phyloP scores from a whole-genome alignment of 1,284 basidiomycete genomes.

The Trametes versicolor region DNA sequence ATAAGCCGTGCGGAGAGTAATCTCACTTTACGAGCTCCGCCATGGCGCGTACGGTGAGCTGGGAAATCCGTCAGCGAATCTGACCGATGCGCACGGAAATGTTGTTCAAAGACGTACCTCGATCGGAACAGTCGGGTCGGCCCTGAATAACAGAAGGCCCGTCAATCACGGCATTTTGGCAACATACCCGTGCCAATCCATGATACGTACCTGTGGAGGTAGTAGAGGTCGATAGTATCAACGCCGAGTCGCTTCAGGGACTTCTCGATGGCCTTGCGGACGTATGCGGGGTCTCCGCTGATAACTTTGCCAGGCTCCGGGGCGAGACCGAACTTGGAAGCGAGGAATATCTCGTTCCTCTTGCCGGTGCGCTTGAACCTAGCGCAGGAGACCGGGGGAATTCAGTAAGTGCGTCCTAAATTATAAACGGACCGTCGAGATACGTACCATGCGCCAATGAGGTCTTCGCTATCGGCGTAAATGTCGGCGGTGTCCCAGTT shows the following conservation, averaged over 20 bases:
- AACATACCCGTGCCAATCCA: not conserved
- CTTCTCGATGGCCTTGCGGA: constrained; percentile 46
- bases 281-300: constrained; percentile 49
- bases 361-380: constrained; percentile 52
- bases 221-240: constrained; percentile 58
- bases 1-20: not conserved
- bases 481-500: constrained; percentile 45
- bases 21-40: constrained; percentile 61
- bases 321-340: constrained; percentile 60
- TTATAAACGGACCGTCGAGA: no score
- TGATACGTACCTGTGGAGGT: constrained; percentile 49
- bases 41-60: constrained; percentile 59
- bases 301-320: constrained; percentile 27
- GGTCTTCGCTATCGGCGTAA: constrained; percentile 41
- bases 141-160: constrained; percentile 39
- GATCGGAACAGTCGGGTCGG: constrained; percentile 56
- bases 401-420: not conserved
- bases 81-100: not conserved
- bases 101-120: constrained; percentile 44
- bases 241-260: constrained; percentile 53
- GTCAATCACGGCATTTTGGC: constrained; percentile 1
- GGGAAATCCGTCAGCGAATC: not conserved
- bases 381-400: no score
- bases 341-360: constrained; percentile 54
- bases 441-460: constrained; percentile 39